These are phyloP conservation scores for Fraxinus dipetala DNA, from an alignment of 305 asterid genomes.

Conservation along the genomic window DNA sequence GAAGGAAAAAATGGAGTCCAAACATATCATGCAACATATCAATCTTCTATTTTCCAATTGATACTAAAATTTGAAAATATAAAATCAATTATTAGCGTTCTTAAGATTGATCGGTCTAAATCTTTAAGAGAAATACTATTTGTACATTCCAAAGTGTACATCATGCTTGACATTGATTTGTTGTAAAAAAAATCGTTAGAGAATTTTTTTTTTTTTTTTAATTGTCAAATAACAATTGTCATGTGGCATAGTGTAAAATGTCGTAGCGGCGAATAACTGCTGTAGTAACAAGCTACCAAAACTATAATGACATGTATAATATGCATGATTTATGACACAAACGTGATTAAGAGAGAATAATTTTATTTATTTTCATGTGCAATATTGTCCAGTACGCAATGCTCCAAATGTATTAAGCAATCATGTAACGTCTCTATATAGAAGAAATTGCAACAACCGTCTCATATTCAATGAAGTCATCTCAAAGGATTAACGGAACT, in stretches of 20 bases:
- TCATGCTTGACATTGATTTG: too few relatives aligned
- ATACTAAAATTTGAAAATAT: neutral
- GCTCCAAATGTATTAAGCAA: too few relatives aligned
- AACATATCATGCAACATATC: neutral
- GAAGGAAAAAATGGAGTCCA: too few relatives aligned
- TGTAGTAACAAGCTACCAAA: neutral
- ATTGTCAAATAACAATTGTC: too few relatives aligned
- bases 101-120: neutral
- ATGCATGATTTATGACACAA: neutral
- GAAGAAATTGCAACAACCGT: too few relatives aligned
- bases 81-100: neutral
- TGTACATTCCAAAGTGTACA: too few relatives aligned
- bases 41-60: neutral
- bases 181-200: too few relatives aligned
- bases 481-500: too few relatives aligned
- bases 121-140: neutral
- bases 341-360: neutral
- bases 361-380: neutral
- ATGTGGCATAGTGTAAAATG: neutral
- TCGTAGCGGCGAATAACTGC: neutral
- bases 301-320: neutral
- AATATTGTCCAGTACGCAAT: neutral
- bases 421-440: too few relatives aligned
- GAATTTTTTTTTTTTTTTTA: too few relatives aligned
- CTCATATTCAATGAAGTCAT: too few relatives aligned